A percentile compares a stretch with the other conserved stretches of the same genome.
Conservation (phyloP, 768 basidiomycete species). For the Tylopilus sp. region DNA sequence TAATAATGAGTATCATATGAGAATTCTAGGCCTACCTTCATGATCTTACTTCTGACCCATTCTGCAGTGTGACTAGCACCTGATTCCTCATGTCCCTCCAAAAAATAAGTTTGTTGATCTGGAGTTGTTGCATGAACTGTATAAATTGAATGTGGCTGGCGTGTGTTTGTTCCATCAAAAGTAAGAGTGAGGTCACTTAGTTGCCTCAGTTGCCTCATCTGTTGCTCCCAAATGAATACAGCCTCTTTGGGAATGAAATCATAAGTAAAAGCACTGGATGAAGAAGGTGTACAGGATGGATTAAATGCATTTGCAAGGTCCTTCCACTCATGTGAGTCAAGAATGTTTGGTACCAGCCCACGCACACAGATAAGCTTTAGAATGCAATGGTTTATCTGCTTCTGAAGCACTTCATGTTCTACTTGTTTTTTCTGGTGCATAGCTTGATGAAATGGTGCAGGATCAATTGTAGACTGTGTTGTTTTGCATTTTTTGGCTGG, state of each 20-base stretch:
- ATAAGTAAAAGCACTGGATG: neutral
- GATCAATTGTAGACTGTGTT: no score
- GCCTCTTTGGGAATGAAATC: conserved; percentile 3
- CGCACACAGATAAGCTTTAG: no score
- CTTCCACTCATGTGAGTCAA: no score
- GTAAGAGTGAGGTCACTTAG: neutral
- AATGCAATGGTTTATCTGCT: no score
- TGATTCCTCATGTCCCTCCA: conserved; percentile 1
- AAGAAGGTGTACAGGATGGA: neutral
- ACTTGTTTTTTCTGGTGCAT: no score
- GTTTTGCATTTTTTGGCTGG: no score
- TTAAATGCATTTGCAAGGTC: neutral
- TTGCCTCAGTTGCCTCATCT: neutral
- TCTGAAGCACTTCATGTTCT: no score
- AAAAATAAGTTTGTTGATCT: neutral
- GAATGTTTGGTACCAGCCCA: no score
- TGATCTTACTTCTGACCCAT: neutral
- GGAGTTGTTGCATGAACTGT: neutral
- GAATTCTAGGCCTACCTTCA: neutral
- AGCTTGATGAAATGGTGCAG: no score
- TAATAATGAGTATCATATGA: no score
- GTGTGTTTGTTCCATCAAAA: neutral
- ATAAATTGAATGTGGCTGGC: neutral
- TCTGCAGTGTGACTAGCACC: neutral
- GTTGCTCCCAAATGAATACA: neutral